Conservation (phyloP, 768 basidiomycete species). For the Tylopilus rubrobrunneus region DNA sequence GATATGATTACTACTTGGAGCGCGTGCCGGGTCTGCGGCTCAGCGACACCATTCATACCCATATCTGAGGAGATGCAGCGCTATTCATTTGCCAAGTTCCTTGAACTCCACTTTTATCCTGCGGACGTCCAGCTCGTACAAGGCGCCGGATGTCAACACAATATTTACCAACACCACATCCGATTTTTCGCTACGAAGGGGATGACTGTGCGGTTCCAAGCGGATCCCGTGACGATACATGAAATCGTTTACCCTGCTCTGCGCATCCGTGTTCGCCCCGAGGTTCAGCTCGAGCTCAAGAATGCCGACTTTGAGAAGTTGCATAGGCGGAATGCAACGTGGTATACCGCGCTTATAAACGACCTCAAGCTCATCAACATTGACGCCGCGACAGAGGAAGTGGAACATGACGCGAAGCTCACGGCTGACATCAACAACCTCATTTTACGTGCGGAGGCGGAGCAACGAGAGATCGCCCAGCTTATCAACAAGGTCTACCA, state of each 20-base stretch:
- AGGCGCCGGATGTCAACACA: slow-evolving; percentile 89
- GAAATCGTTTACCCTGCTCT: slow-evolving; percentile 90
- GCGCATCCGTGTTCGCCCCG: slow-evolving; percentile 79
- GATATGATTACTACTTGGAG: slow-evolving; percentile 91
- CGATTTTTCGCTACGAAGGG: slow-evolving; percentile 84
- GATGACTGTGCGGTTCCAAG: slow-evolving; percentile 84
- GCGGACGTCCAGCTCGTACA: slow-evolving; percentile 80
- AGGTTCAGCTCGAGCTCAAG: slow-evolving; percentile 84
- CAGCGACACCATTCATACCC: slow-evolving; percentile 81
- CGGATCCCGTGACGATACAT: slow-evolving; percentile 76
- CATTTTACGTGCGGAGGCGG: slow-evolving; percentile 69
- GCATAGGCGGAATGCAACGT: slow-evolving; percentile 63
- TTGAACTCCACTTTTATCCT: slow-evolving; percentile 95
- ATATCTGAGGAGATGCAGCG: slow-evolving; percentile 89
- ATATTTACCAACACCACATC: slow-evolving; percentile 89
- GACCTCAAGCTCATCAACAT: slow-evolving; percentile 74
- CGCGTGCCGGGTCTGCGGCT: slow-evolving; percentile 74
- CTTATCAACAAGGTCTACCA: slow-evolving; percentile 79
- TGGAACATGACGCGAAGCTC: slow-evolving; percentile 61
- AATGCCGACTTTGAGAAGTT: slow-evolving; percentile 85
- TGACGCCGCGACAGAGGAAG: slow-evolving; percentile 77
- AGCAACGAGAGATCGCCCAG: slow-evolving; percentile 66
- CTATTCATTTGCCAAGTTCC: slow-evolving; percentile 94
- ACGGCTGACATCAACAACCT: slow-evolving; percentile 60
- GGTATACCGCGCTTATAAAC: slow-evolving; percentile 74